Conservation (phyloP, 208 protist species). For the Wallacemonas sp. region DNA sequence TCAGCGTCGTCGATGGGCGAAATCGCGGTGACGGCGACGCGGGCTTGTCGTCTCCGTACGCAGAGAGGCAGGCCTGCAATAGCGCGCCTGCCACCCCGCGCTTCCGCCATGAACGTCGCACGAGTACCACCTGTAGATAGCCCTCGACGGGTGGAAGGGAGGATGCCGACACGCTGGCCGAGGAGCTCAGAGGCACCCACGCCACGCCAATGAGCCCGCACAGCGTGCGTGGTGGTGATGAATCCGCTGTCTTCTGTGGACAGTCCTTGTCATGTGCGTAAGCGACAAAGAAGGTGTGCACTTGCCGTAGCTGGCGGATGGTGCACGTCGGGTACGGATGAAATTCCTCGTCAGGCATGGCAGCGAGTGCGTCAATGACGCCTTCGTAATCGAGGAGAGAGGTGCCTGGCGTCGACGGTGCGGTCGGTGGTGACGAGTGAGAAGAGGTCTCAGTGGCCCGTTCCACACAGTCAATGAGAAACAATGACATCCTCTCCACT, state of each 20-base stretch:
- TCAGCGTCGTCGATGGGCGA: no score
- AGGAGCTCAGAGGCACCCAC: conserved; percentile 51
- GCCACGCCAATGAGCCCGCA: conserved; percentile 64
- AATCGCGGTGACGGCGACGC: no score
- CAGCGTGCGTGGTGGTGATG: not conserved
- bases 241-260: not conserved
- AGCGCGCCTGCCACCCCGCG: conserved; percentile 33
- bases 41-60: not conserved
- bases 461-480: conserved; percentile 5
- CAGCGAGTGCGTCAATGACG: not conserved
- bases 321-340: conserved; percentile 62
- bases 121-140: conserved; percentile 76
- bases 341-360: conserved; percentile 19
- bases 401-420: not conserved
- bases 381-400: not conserved
- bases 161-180: not conserved
- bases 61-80: conserved; percentile 22
- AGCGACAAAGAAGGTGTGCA: conserved; percentile 48
- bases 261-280: not conserved
- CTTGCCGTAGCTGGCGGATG: conserved; percentile 38
- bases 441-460: not conserved
- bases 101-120: conserved; percentile 25
- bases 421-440: not conserved
- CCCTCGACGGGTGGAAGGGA: conserved; percentile 33
- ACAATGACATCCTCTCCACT: no score